Evolutionary conservation across 1,139 yeast species (phyloP), one percentile per base, ranked within the genome.

Genomic region (Pichia kudriavzevii): DNA sequence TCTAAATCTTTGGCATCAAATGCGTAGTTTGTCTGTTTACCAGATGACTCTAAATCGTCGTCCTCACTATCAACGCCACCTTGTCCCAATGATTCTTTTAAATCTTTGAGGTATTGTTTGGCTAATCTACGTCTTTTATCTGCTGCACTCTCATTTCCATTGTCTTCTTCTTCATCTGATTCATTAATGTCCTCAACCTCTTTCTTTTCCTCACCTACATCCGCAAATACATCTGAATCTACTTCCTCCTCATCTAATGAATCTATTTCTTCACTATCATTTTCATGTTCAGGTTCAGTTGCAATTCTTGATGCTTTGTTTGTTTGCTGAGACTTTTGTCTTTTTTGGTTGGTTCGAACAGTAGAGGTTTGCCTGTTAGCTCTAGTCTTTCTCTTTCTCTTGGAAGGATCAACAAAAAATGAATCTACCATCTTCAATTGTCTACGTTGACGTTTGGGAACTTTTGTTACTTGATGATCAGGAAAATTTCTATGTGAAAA

Each of bases 111-210:
- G 58, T 91, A 91, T 58, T 88, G 94, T 58, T 87, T 87, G 15
- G 98, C 98, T 45, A 91, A 66, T 52, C 97, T 67, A 61, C 97
- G 75, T 60, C 99, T 75, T 59, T 85, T 88, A 52, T 91, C 98
- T 1, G 95, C 94, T 15, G 88, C 94, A 34, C 75, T 76, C 58
- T 91, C 98, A 20, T 67, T 69, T 18, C 66, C 75, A 47, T 76
- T 75, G 48, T 79, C 91, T 48, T 78, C 87, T 33, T 78, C 88
- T 7, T 80, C 74, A 11, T 72, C 75, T 35, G 65, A 66, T 28
- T 65, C 72, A 28, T 63, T 72, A 8, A 58, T 63, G 5, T 56
- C 66, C 13, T 49, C 61, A 2, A 39, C 53, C 14, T 47, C 54
- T 16, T 52, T 59, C 22, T 53, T 59, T 13, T 60, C 63, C 21